Conservation (phyloP, 75 land plant species). For the Selaginella tamariscina region DNA sequence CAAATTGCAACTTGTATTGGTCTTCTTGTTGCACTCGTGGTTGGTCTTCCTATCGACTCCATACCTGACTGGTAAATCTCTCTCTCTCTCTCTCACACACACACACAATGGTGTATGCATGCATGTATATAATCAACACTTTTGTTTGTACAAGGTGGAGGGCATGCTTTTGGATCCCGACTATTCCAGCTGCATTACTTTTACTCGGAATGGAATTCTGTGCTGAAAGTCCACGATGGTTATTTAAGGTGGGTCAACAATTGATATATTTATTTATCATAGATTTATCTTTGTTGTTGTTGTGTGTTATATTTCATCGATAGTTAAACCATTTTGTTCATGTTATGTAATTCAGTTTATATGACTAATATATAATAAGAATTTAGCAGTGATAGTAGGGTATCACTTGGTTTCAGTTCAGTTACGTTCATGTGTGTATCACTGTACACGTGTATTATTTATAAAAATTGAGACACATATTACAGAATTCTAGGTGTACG, state of each 20-base stretch:
- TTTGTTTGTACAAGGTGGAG: constrained; percentile 58
- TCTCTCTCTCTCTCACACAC: background rate
- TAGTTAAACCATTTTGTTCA: no score
- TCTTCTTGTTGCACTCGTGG: constrained; percentile 50
- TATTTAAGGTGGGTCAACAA: constrained; percentile 55
- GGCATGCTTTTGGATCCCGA: constrained; percentile 76
- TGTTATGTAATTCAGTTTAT: no score
- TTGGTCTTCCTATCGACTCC: constrained; percentile 68
- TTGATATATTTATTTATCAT: no score
- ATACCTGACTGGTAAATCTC: constrained; percentile 51
- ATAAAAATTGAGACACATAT: no score
- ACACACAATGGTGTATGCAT: no score
- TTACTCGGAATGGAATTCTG: constrained; percentile 72
- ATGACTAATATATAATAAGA: no score
- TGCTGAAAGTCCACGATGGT: constrained; percentile 96
- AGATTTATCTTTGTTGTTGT: background rate
- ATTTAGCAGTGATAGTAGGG: no score
- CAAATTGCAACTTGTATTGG: constrained; percentile 92
- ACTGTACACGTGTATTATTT: no score
- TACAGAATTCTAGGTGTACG: constrained; percentile 53
- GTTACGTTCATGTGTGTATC: no score
- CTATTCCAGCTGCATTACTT: constrained; percentile 58
- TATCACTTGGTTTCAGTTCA: no score
- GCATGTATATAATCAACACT: background rate
- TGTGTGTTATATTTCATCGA: background rate